Evolutionary conservation across 352 stramenopile species (phyloP), one percentile per base, ranked within the genome.

Genomic region (Ophiocytium majus): DNA sequence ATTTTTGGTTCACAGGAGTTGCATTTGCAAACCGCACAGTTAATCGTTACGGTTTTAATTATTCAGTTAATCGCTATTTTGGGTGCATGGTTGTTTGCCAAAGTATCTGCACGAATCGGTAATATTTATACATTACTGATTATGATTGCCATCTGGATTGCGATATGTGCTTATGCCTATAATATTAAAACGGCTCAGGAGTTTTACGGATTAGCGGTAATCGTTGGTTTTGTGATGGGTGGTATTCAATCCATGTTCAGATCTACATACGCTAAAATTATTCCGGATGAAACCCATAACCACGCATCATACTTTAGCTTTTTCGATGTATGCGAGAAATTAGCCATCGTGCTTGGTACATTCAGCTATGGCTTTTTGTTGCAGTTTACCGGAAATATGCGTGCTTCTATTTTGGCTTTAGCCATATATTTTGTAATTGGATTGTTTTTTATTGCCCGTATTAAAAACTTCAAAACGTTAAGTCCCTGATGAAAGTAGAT

Each of bases 401-500:
- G 57, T 71, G 28, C 23, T 28, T 71, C 57, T 23, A 28, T 71
- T 23, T 71, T 71, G 28, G 57, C 57, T 23, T 28, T 71, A 28
- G 28, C 28, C 57, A 23, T 71, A 28, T 71, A 23, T 28, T 71
- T 71, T 71, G 57, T 71, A 28, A 71, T 71, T 28, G 57, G 57
- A 71, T 28, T 71, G 57, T 23, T 71, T 28, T 71, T 71, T 23
- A 23, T 71, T 23, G 28, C 28, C 57, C 23, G 28, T 71, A 23
- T 71, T 23, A 71, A 71, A 23, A 71, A 28, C 23, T 71, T 23
- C 57, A 71, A 71, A 71, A 71, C n/a, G n/a, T n/a, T n/a, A n/a
- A n/a, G n/a, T n/a, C n/a, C n/a, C n/a, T n/a, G n/a, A n/a, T n/a
- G n/a, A n/a, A n/a, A n/a, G n/a, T n/a, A n/a, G n/a, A n/a, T n/a